Evolutionary conservation across 306 rosid genomes (phyloP), one percentile per base, ranked within the genome.

Genomic region (Neltuma alba): DNA sequence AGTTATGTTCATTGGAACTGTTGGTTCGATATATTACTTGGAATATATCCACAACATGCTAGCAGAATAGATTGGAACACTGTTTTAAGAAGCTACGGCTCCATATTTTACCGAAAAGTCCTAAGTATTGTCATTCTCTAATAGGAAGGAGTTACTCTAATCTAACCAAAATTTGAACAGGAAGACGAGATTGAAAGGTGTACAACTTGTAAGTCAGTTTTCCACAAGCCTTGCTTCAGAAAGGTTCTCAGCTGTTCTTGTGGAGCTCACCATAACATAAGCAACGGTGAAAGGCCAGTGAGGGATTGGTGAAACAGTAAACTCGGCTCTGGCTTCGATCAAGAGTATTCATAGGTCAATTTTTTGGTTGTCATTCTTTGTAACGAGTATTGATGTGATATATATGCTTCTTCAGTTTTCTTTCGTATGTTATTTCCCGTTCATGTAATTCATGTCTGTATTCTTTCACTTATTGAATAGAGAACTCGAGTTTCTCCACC

Each of bases 181-280:
- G 98, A 90, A 86, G 91, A 75, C 8, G 91, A 91, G 45, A 85
- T 91, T 38, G 92, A 88, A 79, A 89, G 81, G 81, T 96, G 99
- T 79, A 67, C 81, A 61, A 75, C 92, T 42, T 96, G 98, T 79
- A 88, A 84, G 69, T 81, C 89, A 13, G 81, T 89, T 70, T 93
- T 96, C 87, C 99, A 91, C 77, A 90, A 84, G 83, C 89, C 67
- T 79, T 96, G 98, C 90, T 89, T 89, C 82, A 77, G 64, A 79
- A 96, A 93, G 89, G 85, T 91, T 77, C 79, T 57, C 14, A 77
- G 55, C 57, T 96, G 98, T 75, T 83, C 86, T 44, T 96, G 99
- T 74, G 98, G 94, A 16, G 86, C 75, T 7, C 79, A 50, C 61
- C 91, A 89, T 37, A 69, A 85, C 82, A 80, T 80, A 42, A 60